Percentiles rank a stretch among this genome's conserved stretches.
phyloP scores from a whole-genome alignment of 768 basidiomycete species.

The Auricularia auricula-judae region DNA sequence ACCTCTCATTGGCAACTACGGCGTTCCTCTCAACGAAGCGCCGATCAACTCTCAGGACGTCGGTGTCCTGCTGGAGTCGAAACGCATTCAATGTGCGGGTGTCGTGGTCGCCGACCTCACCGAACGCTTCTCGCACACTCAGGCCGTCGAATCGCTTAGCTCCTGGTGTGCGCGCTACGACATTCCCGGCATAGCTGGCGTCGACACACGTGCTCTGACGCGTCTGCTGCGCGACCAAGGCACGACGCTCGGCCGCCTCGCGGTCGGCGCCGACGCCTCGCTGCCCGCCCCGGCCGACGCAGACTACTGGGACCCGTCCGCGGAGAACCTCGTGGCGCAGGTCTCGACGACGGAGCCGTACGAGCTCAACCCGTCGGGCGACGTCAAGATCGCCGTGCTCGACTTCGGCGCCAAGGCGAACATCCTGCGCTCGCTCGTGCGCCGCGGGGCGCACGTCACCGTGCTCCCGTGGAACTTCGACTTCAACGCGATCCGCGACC shows the following conservation, averaged over 20 bases:
- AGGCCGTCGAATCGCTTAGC: constrained; percentile 84
- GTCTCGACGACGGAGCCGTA: constrained; percentile 80
- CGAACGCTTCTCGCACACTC: constrained; percentile 89
- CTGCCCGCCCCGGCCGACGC: constrained; percentile 44
- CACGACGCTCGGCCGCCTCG: constrained; percentile 87
- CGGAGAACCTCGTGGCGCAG: constrained; percentile 89
- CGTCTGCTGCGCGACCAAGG: constrained; percentile 90
- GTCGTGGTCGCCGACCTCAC: constrained; percentile 93
- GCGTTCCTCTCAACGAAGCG: constrained; percentile 74
- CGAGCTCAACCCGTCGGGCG: constrained; percentile 74
- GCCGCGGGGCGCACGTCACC: constrained; percentile 84
- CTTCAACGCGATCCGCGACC: constrained; percentile 83
- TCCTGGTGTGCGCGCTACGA: constrained; percentile 87
- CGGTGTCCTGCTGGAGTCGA: constrained; percentile 82
- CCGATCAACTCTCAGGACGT: constrained; percentile 66
- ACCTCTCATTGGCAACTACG: constrained; percentile 97
- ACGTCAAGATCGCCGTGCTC: constrained; percentile 87
- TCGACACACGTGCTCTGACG: constrained; percentile 96
- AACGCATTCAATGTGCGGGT: constrained; percentile 81
- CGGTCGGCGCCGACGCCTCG: constrained; percentile 62
- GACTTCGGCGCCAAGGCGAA: constrained; percentile 98
- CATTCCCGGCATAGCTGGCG: constrained; percentile 90
- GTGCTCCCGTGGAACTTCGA: constrained; percentile 97
- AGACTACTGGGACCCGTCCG: constrained; percentile 90
- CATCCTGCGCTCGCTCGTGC: constrained; percentile 85